A percentile compares a stretch with the other conserved stretches of the same genome.
Conservation (phyloP, 1,284 basidiomycete species). For the Ustilago cynodontis region DNA sequence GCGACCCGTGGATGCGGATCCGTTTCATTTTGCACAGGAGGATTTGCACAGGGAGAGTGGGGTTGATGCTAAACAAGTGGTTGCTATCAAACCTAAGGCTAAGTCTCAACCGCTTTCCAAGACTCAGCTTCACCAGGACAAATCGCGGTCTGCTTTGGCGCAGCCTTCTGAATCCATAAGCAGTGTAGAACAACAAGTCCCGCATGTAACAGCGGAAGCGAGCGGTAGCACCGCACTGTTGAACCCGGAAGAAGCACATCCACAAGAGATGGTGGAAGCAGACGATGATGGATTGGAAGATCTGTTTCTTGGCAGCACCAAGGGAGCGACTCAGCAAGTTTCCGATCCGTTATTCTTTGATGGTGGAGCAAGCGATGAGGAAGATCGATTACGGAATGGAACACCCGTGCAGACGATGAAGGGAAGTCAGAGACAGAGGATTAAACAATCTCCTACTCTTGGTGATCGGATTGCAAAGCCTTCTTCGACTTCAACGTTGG, state of each 20-base stretch:
- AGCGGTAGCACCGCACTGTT: not conserved
- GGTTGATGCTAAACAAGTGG: not conserved
- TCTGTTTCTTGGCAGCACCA: constrained; percentile 18
- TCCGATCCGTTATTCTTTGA: constrained; percentile 28
- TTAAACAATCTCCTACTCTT: constrained; percentile 18
- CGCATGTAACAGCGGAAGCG: too few species aligned
- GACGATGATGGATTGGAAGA: constrained; percentile 16
- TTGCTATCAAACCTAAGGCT: constrained; percentile 19
- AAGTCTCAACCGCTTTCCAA: not conserved
- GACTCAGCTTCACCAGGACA: not conserved
- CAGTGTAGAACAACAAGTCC: too few species aligned
- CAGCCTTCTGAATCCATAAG: not conserved
- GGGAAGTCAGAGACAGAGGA: constrained; percentile 3
- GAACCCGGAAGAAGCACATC: not conserved
- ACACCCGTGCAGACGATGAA: not conserved
- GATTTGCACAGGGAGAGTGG: constrained; percentile 14
- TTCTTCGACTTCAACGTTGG: not conserved
- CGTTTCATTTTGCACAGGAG: constrained; percentile 24
- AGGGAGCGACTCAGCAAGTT: not conserved
- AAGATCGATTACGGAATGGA: constrained; percentile 19
- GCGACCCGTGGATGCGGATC: constrained; percentile 8
- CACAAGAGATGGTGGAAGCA: not conserved
- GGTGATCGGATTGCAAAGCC: constrained; percentile 19
- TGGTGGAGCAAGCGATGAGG: constrained; percentile 7
- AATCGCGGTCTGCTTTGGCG: not conserved